Evolutionary conservation across 208 protist species (phyloP).

Genomic region (Wallacemonas sp.): DNA sequence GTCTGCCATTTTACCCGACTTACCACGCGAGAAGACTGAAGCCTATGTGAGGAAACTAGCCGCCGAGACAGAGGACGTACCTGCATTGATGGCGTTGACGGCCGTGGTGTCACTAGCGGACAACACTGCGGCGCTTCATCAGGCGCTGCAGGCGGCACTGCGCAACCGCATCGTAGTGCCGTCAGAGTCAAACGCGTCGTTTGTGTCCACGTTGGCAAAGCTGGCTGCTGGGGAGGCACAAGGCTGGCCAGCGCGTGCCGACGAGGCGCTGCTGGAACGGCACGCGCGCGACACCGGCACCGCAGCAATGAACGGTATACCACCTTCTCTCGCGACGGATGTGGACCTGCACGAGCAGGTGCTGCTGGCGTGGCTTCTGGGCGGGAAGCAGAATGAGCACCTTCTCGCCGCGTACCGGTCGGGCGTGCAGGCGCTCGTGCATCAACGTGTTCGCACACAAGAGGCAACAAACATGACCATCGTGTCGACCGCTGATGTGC

Average conservation of each 20-base stretch:
- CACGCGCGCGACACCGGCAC: not conserved
- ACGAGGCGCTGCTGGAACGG: not conserved
- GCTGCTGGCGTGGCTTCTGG: conserved; percentile 28
- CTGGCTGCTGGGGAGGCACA: not conserved
- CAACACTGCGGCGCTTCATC: conserved; percentile 2
- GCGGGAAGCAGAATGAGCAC: conserved; percentile 3
- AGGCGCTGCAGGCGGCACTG: conserved; percentile 6
- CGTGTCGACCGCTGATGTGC: conserved; percentile 11
- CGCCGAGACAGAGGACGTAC: not conserved
- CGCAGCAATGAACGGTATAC: not conserved
- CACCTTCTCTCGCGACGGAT: not conserved
- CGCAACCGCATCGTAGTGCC: not conserved
- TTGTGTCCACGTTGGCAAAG: not conserved
- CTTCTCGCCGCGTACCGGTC: conserved; percentile 19
- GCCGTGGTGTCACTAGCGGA: conserved; percentile 16
- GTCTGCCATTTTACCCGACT: not conserved
- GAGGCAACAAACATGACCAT: conserved; percentile 31
- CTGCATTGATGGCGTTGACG: not conserved
- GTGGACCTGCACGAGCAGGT: conserved; percentile 14
- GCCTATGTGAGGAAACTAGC: conserved; percentile 9
- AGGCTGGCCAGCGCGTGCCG: not conserved
- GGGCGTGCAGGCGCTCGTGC: conserved; percentile 13
- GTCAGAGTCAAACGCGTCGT: not conserved
- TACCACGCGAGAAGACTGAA: not conserved
- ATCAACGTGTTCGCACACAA: conserved; percentile 20